Base-by-base conservation (phyloP, 1,139 yeast species). In the Taphrina pruni region DNA sequence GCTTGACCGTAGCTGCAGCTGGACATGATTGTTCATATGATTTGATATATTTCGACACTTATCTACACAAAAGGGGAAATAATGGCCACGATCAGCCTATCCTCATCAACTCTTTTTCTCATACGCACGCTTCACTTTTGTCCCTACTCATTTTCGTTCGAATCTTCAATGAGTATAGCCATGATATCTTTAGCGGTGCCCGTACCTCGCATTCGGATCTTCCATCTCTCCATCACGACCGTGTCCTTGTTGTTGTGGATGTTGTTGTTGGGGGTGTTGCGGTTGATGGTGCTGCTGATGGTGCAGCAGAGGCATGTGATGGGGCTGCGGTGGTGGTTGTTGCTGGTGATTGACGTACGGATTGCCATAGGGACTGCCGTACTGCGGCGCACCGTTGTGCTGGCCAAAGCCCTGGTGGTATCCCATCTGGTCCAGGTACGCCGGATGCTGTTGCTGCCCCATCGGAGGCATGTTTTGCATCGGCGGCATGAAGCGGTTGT, bases 311-410 rank as follows among this genome's bases (percentile, higher is more conserved):
- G 60, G 50, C 17, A 20, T 38, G 14, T 50, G 36, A 39, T 45
- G 48, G 48, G 48, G n/a, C 1, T 35, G 65, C 17, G 50, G 65
- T 35, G 12, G 39, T 17, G 39, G 60, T 11, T 11, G 43, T 43
- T 54, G 58, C 17, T 60, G 65, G 17, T 62, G 66, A 46, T 45
- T 45, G 43, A 7, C 26, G n/a, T 62, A 51, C 51, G 39, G 66
- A 8, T 54, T 54, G 43, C 43, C 43, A 26, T 51, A 48, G 17
- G 65, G 50, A 56, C 39, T 56, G 17, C 14, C 21, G 50, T 56
- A 56, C 17, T 38, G 60, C 6, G 46, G 60, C 1, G 38, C 60
- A 6, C 62, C 54, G 9, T 32, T 45, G 43, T 43, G 62, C 35
- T 58, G 62, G 9, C 12, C 14, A 41, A 36, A 58, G 6, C 54